Evolutionary conservation across 1,139 yeast species (phyloP), one percentile per base, ranked within the genome.

Genomic region (Saccharomyces pastorianus): DNA sequence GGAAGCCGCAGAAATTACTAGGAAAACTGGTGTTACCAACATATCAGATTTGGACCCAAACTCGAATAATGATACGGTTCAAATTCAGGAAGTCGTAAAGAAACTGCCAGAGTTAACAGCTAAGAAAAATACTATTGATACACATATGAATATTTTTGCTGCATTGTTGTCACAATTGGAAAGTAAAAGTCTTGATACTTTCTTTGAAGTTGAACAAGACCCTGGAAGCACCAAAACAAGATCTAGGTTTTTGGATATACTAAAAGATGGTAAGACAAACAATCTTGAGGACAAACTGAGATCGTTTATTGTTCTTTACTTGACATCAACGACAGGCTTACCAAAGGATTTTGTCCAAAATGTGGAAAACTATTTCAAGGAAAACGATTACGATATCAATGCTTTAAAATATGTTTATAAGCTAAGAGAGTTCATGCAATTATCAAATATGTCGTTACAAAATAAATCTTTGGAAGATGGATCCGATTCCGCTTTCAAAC

Each of bases 91-190:
- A 61, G 97, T 97, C 4, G 91, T 93, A 47, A 91, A 90, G 54
- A 91, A 91, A 34, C 77, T 93, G 56, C 99, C 99, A 1, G 96
- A 89, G 69, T 76, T 93, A 59, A 89, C 98, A 0, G 89, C 91
- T 8, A 81, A 96, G 62, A 93, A 93, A 69, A 79, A 84, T 53
- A 83, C 91, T 25, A 84, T 93, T 63, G 99, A 93, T 71, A 88
- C 88, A 85, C 99, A 93, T 73, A 93, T 93, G 96, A 91, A 90
- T 65, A 91, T 93, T 48, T 83, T 95, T 60, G 89, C 96, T 6
- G 81, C 93, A 8, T 75, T 93, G 55, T 78, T 95, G 57, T 84
- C 85, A 64, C 91, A 90, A 61, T 78, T 93, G 57, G 95, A 93
- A 63, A 84, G 86, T 14, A 87, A 93, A 60, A 85, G 85, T 25